Conservation (phyloP, 2,329 filamentous ascomycete genomes). For the Sporothrix luriei region DNA sequence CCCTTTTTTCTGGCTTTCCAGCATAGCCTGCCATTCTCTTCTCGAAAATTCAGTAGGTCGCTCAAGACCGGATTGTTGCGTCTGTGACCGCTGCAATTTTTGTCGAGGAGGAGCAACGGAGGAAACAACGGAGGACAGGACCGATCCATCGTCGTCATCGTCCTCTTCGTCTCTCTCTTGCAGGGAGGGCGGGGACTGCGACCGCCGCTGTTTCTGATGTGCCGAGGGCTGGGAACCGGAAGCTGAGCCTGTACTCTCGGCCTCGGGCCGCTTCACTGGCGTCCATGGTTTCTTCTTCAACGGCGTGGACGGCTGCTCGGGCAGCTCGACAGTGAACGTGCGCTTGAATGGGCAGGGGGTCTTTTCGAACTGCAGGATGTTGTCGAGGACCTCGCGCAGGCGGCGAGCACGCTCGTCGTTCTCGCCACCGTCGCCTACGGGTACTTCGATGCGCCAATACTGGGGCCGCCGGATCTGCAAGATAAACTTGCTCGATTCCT, state of each 20-base stretch:
- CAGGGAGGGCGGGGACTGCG: constrained; percentile 6
- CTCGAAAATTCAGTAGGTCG: constrained; percentile 31
- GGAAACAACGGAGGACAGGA: background rate
- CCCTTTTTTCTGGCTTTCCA: constrained; percentile 31
- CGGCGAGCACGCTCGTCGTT: constrained; percentile 66
- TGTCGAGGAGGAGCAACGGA: constrained; percentile 1
- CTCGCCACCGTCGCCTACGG: constrained; percentile 60
- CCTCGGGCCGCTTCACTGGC: constrained; percentile 48
- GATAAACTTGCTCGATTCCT: constrained; percentile 78
- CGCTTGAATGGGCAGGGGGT: constrained; percentile 84
- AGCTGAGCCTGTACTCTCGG: constrained; percentile 37
- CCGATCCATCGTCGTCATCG: constrained; percentile 7
- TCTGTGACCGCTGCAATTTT: constrained; percentile 9
- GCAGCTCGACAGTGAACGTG: constrained; percentile 72
- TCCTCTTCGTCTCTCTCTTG: constrained; percentile 18
- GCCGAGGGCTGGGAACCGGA: constrained; percentile 37
- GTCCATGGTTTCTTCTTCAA: constrained; percentile 70
- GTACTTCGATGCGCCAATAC: constrained; percentile 89
- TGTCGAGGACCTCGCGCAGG: constrained; percentile 69
- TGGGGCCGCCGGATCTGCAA: constrained; percentile 78
- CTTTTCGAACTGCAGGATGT: constrained; percentile 81
- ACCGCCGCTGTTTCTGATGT: constrained; percentile 23
- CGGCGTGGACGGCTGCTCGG: constrained; percentile 66
- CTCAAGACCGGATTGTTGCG: background rate
- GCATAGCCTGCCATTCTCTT: constrained; percentile 34